Evolutionary conservation across 2,329 filamentous ascomycete species (phyloP).

Genomic region (Xylariaceae sp.): DNA sequence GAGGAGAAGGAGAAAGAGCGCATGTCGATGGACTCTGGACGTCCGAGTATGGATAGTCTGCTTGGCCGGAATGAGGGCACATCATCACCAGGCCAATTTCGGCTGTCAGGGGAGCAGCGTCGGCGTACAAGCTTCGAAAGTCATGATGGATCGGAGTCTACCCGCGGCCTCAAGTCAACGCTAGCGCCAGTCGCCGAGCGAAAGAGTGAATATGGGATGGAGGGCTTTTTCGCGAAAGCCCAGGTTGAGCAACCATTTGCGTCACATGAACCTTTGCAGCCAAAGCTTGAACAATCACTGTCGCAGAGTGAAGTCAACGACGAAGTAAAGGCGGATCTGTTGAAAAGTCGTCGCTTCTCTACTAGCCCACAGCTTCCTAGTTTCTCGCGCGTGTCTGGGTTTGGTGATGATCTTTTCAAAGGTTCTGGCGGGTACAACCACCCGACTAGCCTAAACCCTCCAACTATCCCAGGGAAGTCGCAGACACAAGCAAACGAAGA

Average conservation of each 20-base stretch:
- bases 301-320: slow-evolving; percentile 10
- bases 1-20: slow-evolving; percentile 67
- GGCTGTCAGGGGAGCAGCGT: slow-evolving; percentile 33
- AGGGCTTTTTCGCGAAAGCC: slow-evolving; percentile 45
- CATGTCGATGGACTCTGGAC: slow-evolving; percentile 61
- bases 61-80: slow-evolving; percentile 37
- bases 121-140: slow-evolving; percentile 38
- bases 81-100: slow-evolving; percentile 30
- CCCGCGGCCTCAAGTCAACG: slow-evolving; percentile 46
- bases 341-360: slow-evolving; percentile 46
- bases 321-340: slow-evolving; percentile 17
- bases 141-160: slow-evolving; percentile 45
- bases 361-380: slow-evolving; percentile 64
- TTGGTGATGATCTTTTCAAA: slow-evolving; percentile 64
- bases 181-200: slow-evolving; percentile 62
- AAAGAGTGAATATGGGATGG: slow-evolving; percentile 64
- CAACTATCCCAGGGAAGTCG: background rate
- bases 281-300: background rate
- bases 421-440: slow-evolving; percentile 33
- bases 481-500: background rate
- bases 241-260: slow-evolving; percentile 1
- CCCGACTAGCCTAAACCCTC: slow-evolving; percentile 1
- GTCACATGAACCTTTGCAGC: slow-evolving; percentile 2
- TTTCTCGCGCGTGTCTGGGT: slow-evolving; percentile 63
- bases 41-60: slow-evolving; percentile 62